Base-by-base conservation (phyloP, 176 grass and related monocot species). In the Carex cristatella region DNA sequence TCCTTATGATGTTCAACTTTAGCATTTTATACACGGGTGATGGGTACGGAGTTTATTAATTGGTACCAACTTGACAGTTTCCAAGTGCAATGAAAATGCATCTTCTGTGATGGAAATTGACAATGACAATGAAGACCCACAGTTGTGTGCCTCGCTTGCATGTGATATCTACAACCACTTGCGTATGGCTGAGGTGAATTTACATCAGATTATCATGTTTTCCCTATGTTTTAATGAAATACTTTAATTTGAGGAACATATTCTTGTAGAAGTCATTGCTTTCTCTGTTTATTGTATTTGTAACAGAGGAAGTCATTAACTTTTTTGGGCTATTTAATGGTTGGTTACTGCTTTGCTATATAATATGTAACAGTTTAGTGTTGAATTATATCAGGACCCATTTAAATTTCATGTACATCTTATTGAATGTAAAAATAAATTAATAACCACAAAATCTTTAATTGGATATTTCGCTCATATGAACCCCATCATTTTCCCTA, bases 151-250 rank as follows among this genome's bases (percentile, higher is more conserved):
- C 30, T 90, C 96, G 86, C 88, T 99, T 68, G 96, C 90, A 88
- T 95, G 89, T 69, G 96, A 99, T 73, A 95, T 99, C 14, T 99
- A 99, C 73, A 93, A 80, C 76, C 96, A 99, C 84, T 79, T 95
- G 83, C 90, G 96, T 27, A 82, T 89, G 2, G 96, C 96, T 84
- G 96, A 99, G 96, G 96, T 99, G 68, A 74, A 9, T 46, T 84
- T 77, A 75, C 71, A 53, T 64, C 33, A 40, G 28, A 65, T 64
- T 88, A 65, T 83, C 66, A n/a, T 69, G 13, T 73, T 12, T 2
- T 3, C 2, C 74, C 40, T 31, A 60, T 32, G 14, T 32, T 65
- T 48, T 1, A 7, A 77, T 77, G 8, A 2, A n/a, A 55, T 27
- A 5, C 1, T 55, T 16, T 23, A 77, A 56, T 53, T 77, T 16